Percentiles rank a stretch among this genome's conserved stretches.
Evolutionary conservation across 192 early-diverging fungal species (phyloP).

Genomic region (Coemansia sp.): DNA sequence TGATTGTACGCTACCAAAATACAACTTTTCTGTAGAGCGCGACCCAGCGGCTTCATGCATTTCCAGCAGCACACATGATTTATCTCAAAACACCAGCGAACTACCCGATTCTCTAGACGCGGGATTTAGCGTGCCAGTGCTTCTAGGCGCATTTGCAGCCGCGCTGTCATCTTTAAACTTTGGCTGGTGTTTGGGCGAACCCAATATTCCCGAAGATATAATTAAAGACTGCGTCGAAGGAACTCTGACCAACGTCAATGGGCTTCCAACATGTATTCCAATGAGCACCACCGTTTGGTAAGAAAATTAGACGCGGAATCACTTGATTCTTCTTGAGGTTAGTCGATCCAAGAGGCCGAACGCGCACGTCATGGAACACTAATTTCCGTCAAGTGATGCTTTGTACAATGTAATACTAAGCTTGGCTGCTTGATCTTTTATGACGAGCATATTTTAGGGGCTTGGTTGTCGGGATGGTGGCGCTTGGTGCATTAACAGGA

Average conservation of each 20-base stretch:
- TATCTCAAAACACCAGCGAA: conserved; percentile 5
- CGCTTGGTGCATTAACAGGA: conserved; percentile 63
- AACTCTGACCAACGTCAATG: conserved; percentile 11
- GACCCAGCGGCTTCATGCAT: background rate
- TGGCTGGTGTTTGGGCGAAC: conserved; percentile 54
- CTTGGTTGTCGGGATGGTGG: conserved; percentile 55
- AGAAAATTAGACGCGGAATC: background rate
- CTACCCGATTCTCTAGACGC: conserved; percentile 36
- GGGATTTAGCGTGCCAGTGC: conserved; percentile 22
- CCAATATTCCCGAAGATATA: conserved; percentile 55
- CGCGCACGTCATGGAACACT: background rate
- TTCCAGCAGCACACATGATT: conserved; percentile 12
- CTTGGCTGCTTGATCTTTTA: background rate
- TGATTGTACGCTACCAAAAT: background rate
- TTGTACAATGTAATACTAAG: background rate
- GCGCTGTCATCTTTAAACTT: conserved; percentile 49
- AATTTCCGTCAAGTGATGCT: background rate
- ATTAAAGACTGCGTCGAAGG: conserved; percentile 53
- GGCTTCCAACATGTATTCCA: conserved; percentile 41
- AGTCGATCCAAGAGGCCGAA: background rate
- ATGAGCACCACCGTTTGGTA: conserved; percentile 54
- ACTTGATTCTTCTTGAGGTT: background rate
- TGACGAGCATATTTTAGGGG: conserved; percentile 47
- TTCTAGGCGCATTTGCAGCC: conserved; percentile 33
- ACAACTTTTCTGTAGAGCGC: background rate